These are phyloP conservation scores for Aureobasidium sp. DNA, from an alignment of 2,329 filamentous ascomycete species.

Conservation along the genomic window DNA sequence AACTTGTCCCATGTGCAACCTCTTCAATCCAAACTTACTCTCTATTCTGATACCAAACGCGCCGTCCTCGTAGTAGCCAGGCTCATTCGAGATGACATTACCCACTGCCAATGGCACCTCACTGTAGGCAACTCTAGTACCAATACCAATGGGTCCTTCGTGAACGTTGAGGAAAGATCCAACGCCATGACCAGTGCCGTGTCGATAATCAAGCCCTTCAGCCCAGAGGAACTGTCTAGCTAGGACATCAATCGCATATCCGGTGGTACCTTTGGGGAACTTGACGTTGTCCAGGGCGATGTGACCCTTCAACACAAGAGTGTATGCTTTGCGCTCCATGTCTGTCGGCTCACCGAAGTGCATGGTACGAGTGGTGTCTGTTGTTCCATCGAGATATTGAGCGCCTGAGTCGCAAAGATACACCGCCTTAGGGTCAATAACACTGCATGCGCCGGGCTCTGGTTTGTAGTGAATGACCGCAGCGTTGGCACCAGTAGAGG, in stretches of 20 bases:
- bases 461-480: conserved; percentile 96
- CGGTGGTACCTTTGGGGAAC: conserved; percentile 92
- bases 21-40: conserved; percentile 41
- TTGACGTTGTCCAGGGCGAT: conserved; percentile 79
- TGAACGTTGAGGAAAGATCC: conserved; percentile 95
- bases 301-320: conserved; percentile 87
- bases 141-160: conserved; percentile 93
- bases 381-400: conserved; percentile 94
- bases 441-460: conserved; percentile 70
- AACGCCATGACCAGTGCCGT: conserved; percentile 93
- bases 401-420: conserved; percentile 96
- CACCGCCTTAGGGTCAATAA: conserved; percentile 75
- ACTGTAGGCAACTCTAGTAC: conserved; percentile 81
- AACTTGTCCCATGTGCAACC: background rate
- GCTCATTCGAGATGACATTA: conserved; percentile 91
- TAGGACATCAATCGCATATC: conserved; percentile 81
- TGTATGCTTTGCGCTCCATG: conserved; percentile 83
- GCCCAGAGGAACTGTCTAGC: conserved; percentile 92
- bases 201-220: conserved; percentile 86
- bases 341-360: conserved; percentile 82
- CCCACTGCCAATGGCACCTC: conserved; percentile 86
- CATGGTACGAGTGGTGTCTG: conserved; percentile 86
- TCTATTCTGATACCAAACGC: conserved; percentile 93
- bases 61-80: conserved; percentile 94
- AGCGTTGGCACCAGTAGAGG: conserved; percentile 84